Base-by-base conservation (phyloP, 805 yeast species). In the Kazachstania taianensis region DNA sequence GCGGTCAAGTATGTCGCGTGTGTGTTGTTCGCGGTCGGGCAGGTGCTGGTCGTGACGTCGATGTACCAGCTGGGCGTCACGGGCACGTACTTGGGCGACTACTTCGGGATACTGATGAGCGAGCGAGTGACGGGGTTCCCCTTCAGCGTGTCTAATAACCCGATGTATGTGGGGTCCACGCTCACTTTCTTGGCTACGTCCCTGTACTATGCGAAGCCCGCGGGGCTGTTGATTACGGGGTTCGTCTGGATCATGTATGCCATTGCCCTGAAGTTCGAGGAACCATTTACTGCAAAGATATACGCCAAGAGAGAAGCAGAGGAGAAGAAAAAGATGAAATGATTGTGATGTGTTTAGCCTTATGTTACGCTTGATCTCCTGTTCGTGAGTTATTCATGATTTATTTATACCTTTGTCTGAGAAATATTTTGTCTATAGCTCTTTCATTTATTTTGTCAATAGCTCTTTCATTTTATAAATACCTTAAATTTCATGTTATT, bases 21-120 rank as follows among this genome's bases (percentile, higher is more conserved):
- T 17, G 58, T 57, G 1, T 49, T 65, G 3, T 81, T 86, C 46
- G 73, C 59, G 1, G 55, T 67, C 34, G 98, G 98, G 16, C 86
- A 87, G 46, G 60, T 83, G 7, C 72, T 92, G 36, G 97, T 87
- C 2, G 44, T 81, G 22, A 62, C 78, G 20, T 84, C 96, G 16
- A 89, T 92, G 97, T 89, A 75, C 65, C 80, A 81, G 10, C 69
- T 92, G 45, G 98, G 98, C 17, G 75, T 92, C 41, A 89, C 96
- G 10, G 98, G 98, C 17, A 92, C 98, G 8, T 92, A 92, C 53
- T 64, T 92, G 41, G 98, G 98, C 29, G 98, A 92, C 60, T 94
- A 92, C 63, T 92, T 92, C 61, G 97, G 97, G 2, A 87, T 92
- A 50, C 70, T 92, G 49, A 92, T 89, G 92, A 77, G 78, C 43